phyloP scores from a whole-genome alignment of 257 asterid species.

The Fraxinus excelsior region DNA sequence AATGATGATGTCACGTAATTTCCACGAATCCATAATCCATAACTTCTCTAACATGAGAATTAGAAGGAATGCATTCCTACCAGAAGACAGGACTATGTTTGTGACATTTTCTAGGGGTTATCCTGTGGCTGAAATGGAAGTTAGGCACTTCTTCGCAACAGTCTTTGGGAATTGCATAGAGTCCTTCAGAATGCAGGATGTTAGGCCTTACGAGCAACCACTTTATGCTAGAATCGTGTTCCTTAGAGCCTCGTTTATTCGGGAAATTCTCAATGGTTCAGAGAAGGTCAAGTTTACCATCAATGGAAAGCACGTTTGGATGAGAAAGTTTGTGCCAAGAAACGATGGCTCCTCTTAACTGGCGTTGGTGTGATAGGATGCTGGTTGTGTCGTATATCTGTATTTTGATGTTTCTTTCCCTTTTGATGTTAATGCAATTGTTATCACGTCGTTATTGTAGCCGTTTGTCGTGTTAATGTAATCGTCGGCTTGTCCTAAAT shows the following conservation, averaged over 20 bases:
- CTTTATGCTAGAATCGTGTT: constrained; percentile 61
- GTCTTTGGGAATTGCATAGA: constrained; percentile 55
- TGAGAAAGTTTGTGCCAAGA: constrained; percentile 51
- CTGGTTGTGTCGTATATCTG: not conserved
- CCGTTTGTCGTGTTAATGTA: not conserved
- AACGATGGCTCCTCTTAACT: too few species aligned
- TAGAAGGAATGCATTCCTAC: not conserved
- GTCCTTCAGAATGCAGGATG: constrained; percentile 52
- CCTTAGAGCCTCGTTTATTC: constrained; percentile 16
- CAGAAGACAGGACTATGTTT: constrained; percentile 50
- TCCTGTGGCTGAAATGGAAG: constrained; percentile 53
- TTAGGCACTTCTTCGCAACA: constrained; percentile 40
- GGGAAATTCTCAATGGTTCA: constrained; percentile 42
- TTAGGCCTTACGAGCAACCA: constrained; percentile 46
- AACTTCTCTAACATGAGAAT: constrained; percentile 27
- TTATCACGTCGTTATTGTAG: too few species aligned
- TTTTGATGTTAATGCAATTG: too few species aligned
- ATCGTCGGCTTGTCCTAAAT: not conserved
- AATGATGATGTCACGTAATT: not conserved
- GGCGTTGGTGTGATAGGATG: not conserved
- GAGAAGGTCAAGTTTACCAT: constrained; percentile 53
- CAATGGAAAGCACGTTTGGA: constrained; percentile 74
- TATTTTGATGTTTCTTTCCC: not conserved
- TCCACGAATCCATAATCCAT: constrained; percentile 12
- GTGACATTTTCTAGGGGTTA: constrained; percentile 73